Base-by-base conservation (phyloP, 352 stramenopile genomes). In the Globisporangium uncinulatum region DNA sequence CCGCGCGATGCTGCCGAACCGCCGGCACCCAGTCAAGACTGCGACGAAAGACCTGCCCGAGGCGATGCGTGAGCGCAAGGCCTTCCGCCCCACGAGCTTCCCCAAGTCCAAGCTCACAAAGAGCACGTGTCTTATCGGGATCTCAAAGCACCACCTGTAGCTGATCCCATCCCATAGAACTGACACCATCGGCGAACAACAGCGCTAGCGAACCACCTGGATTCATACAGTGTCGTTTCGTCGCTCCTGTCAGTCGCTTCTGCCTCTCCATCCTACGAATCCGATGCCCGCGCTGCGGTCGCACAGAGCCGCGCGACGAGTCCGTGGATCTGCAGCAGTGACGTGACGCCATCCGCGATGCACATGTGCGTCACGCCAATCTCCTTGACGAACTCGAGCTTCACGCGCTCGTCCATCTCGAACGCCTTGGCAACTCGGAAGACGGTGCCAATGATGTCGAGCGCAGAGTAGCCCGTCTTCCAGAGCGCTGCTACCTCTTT, bases 361-460 rank as follows among this genome's bases (percentile, higher is more conserved):
- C 84, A 76, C 92, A 99, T 98, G 70, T 99, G 96, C 42, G 90
- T 94, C 24, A 68, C 36, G 47, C 83, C 79, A 58, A 91, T 88
- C 48, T 86, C 86, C 69, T 98, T 97, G 53, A 95, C 79, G 61
- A 98, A 95, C 48, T 97, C 81, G 46, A 95, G 69, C 65, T 94
- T 89, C 31, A 94, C 67, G 48, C 79, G 82, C 61, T 95, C 87
- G 61, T 88, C 73, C 77, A 95, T 91, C 6, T 84, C 63, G 56
- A 86, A 72, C 34, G 76, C 76, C 71, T 98, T 98, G 63, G 79
- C 89, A 14, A 99, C 96, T 60, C 97, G 94, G 74, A 99, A 99
- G 37, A 99, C 58, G 0, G 96, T 99, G 46, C 90, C 92, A 63
- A 99, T 98, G 68, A 99, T 98, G 74, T 99, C 97, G 54, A 90